These are phyloP conservation scores for Claviceps capensis DNA, from an alignment of 2,329 filamentous ascomycete genomes.

Conservation along the genomic window DNA sequence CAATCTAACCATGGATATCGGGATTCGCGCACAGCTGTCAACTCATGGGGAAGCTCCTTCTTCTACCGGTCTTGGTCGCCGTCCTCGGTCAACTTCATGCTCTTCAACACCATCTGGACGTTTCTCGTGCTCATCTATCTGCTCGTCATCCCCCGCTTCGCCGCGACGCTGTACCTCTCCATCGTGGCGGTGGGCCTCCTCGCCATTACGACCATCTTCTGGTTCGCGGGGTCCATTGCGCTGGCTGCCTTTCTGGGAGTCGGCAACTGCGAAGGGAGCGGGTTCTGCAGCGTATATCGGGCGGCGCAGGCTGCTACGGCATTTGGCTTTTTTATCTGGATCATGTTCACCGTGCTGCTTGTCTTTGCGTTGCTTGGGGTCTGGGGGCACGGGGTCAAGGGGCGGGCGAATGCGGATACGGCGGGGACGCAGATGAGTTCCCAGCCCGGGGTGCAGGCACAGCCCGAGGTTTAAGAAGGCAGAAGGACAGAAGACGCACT, in stretches of 20 bases:
- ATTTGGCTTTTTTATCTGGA: slow-evolving; percentile 53
- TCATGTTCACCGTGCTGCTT: slow-evolving; percentile 32
- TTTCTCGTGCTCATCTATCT: slow-evolving; percentile 59
- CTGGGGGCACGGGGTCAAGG: slow-evolving; percentile 14
- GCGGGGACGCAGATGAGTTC: slow-evolving; percentile 6
- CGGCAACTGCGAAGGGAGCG: slow-evolving; percentile 35
- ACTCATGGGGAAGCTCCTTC: not conserved
- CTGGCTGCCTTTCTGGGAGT: slow-evolving; percentile 52
- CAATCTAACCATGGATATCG: not conserved
- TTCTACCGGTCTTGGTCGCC: slow-evolving; percentile 35
- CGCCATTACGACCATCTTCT: slow-evolving; percentile 66
- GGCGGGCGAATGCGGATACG: slow-evolving; percentile 17
- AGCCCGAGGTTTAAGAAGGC: slow-evolving; percentile 1
- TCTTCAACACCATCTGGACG: slow-evolving; percentile 70
- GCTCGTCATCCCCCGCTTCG: slow-evolving; percentile 49
- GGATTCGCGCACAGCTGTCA: slow-evolving; percentile 5
- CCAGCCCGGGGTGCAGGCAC: slow-evolving; percentile 7
- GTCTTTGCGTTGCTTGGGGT: slow-evolving; percentile 32
- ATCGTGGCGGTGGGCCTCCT: slow-evolving; percentile 55
- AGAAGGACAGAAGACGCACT: too few species aligned
- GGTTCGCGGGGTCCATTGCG: slow-evolving; percentile 78
- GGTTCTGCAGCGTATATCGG: slow-evolving; percentile 33
- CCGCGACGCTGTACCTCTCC: slow-evolving; percentile 46
- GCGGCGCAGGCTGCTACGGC: slow-evolving; percentile 49
- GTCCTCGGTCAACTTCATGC: slow-evolving; percentile 56